Base-by-base conservation (phyloP, 75 land plant species). In the Cunninghamia lanceolata region DNA sequence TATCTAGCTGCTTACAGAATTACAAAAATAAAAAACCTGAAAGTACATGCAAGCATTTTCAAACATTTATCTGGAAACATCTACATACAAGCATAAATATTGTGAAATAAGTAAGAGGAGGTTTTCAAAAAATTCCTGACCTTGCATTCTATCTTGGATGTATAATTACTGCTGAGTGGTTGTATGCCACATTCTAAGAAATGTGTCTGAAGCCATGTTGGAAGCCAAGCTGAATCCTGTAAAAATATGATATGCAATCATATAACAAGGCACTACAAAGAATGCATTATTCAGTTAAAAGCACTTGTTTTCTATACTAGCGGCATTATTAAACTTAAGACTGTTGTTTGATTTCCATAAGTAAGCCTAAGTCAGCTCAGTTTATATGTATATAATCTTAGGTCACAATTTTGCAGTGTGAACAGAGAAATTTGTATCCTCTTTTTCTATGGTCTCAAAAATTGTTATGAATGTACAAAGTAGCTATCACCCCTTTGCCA, bases 151-250 rank as follows among this genome's bases (percentile, higher is more conserved):
- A 39, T 79, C 82, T 43, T 43, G 30, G 46, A 79, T 43, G 46
- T 79, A 10, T 32, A 28, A 79, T 43, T 42, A 43, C 46, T 43
- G 82, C 3, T 79, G 46, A 10, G 25, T 0, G 50, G 43, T 79
- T 40, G 82, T 32, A 36, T 43, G n/a, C 43, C 82, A 79, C n/a
- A 21, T 21, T 42, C 82, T 43, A 21, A 43, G 47, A 42, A 79
- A 16, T 43, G 30, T 43, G 82, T 8, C 82, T 79, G 82, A 43
- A 79, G 82, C 82, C 82, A 79, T 28, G 82, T 43, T 79, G 82
- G 82, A 79, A 79, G 82, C 82, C 82, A 79, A 28, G 82, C 46
- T 28, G 82, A 79, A 28, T 79, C 82, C 82, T 79, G n/a, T 19
- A 43, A 79, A 79, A 17, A 77, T 38, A 76, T 38, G 36, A 35